Percentiles rank a stretch among this genome's conserved stretches.
Conservation (phyloP, 2,329 filamentous ascomycete genomes). For the Raffaelea albimanens region DNA sequence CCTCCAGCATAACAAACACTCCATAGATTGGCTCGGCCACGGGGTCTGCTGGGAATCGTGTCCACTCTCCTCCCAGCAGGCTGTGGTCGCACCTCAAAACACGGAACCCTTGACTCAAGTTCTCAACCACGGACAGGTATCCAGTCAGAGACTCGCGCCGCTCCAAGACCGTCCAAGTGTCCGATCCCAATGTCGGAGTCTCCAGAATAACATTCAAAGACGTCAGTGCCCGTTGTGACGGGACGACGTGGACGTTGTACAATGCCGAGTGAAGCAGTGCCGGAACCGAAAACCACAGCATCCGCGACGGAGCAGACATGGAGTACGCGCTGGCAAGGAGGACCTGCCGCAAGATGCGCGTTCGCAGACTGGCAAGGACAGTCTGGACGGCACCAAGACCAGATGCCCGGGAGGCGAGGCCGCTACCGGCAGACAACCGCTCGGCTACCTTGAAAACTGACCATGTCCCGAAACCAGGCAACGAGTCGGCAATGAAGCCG, state of each 20-base stretch:
- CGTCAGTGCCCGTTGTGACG: conserved; percentile 45
- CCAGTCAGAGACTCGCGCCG: conserved; percentile 81
- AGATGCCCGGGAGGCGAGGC: conserved; percentile 40
- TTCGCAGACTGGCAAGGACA: conserved; percentile 22
- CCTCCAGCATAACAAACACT: conserved; percentile 93
- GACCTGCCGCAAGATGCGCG: conserved; percentile 63
- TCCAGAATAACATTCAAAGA: conserved; percentile 56
- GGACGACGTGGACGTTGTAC: conserved; percentile 63
- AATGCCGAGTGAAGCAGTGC: conserved; percentile 62
- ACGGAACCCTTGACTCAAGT: conserved; percentile 58
- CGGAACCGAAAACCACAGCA: conserved; percentile 58
- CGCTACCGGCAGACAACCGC: conserved; percentile 20
- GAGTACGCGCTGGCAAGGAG: conserved; percentile 56
- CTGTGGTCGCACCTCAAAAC: conserved; percentile 91
- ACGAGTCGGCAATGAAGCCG: conserved; percentile 50
- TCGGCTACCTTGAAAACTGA: conserved; percentile 49
- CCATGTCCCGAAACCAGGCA: conserved; percentile 58
- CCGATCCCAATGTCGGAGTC: background rate
- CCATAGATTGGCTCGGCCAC: conserved; percentile 85
- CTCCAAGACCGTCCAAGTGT: conserved; percentile 61
- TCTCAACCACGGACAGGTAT: conserved; percentile 86
- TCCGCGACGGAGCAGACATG: conserved; percentile 56
- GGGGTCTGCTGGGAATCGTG: conserved; percentile 39
- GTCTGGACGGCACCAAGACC: conserved; percentile 43
- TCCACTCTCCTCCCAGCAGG: conserved; percentile 87